Evolutionary conservation across 2,329 filamentous ascomycete species (phyloP).

Genomic region (Fusarium sp.): DNA sequence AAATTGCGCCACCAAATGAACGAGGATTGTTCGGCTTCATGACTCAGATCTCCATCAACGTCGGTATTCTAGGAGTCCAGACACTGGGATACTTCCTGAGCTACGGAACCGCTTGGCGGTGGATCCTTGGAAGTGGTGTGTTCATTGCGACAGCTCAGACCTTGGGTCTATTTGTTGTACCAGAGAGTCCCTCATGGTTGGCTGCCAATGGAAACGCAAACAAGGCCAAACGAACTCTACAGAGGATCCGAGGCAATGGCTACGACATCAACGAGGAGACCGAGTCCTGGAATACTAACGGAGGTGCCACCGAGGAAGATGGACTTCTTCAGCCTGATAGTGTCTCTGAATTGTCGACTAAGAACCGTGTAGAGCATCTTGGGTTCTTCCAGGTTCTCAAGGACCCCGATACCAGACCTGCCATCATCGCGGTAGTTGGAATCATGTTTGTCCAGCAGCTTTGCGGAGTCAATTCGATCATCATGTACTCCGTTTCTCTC

Average conservation of each 20-base stretch:
- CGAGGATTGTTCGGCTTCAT: slow-evolving; percentile 84
- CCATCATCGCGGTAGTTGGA: slow-evolving; percentile 84
- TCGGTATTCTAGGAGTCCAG: slow-evolving; percentile 88
- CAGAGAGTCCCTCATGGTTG: slow-evolving; percentile 90
- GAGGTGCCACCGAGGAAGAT: slow-evolving; percentile 71
- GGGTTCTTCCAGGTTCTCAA: slow-evolving; percentile 74
- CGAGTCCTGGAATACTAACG: slow-evolving; percentile 65
- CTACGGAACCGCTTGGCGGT: slow-evolving; percentile 80
- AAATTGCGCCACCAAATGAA: slow-evolving; percentile 80
- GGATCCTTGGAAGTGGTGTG: slow-evolving; percentile 81
- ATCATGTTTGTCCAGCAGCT: slow-evolving; percentile 95
- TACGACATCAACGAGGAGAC: slow-evolving; percentile 80
- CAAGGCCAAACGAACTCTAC: slow-evolving; percentile 74
- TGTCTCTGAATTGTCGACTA: slow-evolving; percentile 41
- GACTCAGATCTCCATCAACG: slow-evolving; percentile 93
- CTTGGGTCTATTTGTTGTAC: slow-evolving; percentile 77
- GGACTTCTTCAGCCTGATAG: slow-evolving; percentile 65
- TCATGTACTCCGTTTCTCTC: slow-evolving; percentile 97
- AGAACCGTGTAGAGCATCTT: slow-evolving; percentile 55
- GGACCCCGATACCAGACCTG: slow-evolving; percentile 75
- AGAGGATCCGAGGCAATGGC: slow-evolving; percentile 77
- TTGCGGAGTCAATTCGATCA: slow-evolving; percentile 94
- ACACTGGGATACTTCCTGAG: slow-evolving; percentile 89
- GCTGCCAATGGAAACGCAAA: slow-evolving; percentile 72
- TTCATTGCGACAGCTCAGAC: slow-evolving; percentile 74